phyloP scores from a whole-genome alignment of 2,329 filamentous ascomycete species.

The Trichoderma sp. region DNA sequence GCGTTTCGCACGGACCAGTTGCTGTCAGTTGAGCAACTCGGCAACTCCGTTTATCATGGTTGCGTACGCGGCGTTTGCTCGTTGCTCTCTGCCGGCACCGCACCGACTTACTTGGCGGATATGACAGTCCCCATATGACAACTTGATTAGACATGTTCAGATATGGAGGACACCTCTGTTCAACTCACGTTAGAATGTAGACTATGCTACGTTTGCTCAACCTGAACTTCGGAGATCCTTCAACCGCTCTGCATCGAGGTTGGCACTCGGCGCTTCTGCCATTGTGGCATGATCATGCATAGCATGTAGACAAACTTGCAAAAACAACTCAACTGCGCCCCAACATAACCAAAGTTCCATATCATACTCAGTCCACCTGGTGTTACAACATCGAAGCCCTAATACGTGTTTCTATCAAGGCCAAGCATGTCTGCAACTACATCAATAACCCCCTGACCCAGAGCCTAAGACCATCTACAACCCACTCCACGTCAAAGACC shows the following conservation, averaged over 20 bases:
- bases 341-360: neutral
- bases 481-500: neutral
- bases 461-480: conserved; percentile 10
- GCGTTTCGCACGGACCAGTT: conserved; percentile 4
- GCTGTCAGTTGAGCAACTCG: neutral
- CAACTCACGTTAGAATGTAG: neutral
- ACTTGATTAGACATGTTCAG: neutral
- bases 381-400: too few species aligned
- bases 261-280: neutral
- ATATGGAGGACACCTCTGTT: neutral
- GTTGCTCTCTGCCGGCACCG: neutral
- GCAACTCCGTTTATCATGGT: conserved; percentile 6
- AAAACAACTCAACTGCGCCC: neutral
- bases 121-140: neutral
- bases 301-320: neutral
- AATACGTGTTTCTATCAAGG: neutral
- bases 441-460: neutral
- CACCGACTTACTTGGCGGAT: neutral
- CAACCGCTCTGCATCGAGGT: neutral
- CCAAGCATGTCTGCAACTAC: too few species aligned
- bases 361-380: too few species aligned
- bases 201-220: neutral
- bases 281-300: neutral
- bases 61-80: conserved; percentile 10
- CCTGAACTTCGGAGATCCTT: neutral